Percentiles rank a stretch among this genome's conserved stretches.
These are phyloP conservation scores for Epichloe uncinata DNA, from an alignment of 2,329 filamentous ascomycete species.

Conservation along the genomic window DNA sequence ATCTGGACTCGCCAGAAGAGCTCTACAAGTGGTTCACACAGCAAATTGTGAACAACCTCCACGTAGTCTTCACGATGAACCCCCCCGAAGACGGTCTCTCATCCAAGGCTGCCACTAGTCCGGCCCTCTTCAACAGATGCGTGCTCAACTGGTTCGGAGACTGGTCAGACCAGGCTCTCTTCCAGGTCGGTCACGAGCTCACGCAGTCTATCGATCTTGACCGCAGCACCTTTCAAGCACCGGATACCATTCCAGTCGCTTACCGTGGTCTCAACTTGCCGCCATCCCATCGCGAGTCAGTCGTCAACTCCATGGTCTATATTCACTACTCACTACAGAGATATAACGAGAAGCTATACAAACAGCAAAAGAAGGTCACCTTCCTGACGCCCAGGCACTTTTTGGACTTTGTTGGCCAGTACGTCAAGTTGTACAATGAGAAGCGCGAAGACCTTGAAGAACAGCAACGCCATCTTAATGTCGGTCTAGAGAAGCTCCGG, in stretches of 20 bases:
- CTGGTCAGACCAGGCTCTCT: slow-evolving; percentile 97
- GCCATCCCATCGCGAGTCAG: slow-evolving; percentile 76
- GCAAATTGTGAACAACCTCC: slow-evolving; percentile 96
- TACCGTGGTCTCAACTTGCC: slow-evolving; percentile 77
- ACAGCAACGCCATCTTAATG: slow-evolving; percentile 94
- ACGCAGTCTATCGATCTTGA: slow-evolving; percentile 96
- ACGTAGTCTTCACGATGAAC: slow-evolving; percentile 99
- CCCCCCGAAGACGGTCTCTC: slow-evolving; percentile 89
- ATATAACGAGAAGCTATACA: slow-evolving; percentile 78
- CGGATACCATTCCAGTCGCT: slow-evolving; percentile 84
- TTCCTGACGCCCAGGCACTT: slow-evolving; percentile 95
- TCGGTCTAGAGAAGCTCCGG: slow-evolving; percentile 90
- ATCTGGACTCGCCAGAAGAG: slow-evolving; percentile 95
- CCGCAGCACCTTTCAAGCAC: slow-evolving; percentile 69
- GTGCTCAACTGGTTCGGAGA: slow-evolving; percentile 99
- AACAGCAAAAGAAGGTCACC: slow-evolving; percentile 84
- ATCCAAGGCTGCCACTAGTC: slow-evolving; percentile 93
- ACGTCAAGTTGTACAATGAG: slow-evolving; percentile 93
- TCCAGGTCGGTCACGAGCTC: slow-evolving; percentile 91
- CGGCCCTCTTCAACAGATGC: slow-evolving; percentile 97
- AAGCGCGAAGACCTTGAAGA: slow-evolving; percentile 98
- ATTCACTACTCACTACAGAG: slow-evolving; percentile 89
- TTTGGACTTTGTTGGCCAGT: slow-evolving; percentile 94
- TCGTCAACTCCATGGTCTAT: slow-evolving; percentile 98
- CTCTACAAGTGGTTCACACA: slow-evolving; percentile 99